phyloP scores from a whole-genome alignment of 148 eudicot genomes.

The Rhododendron ovatum region DNA sequence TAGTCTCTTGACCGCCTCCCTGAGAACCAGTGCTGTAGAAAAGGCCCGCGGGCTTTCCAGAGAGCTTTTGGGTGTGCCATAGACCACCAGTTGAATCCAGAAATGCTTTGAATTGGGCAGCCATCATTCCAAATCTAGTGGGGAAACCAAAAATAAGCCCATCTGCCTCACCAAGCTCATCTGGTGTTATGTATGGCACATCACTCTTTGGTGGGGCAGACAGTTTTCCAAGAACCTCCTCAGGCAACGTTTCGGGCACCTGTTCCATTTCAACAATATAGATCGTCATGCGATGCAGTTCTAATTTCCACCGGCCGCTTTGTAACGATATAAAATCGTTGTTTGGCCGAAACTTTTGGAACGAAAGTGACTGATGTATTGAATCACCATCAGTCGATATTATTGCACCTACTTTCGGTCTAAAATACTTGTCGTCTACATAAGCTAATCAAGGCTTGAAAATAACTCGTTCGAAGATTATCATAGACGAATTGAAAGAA shows the following conservation, averaged over 20 bases:
- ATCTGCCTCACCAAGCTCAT: constrained; percentile 63
- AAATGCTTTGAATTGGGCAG: constrained; percentile 76
- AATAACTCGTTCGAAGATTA: no score
- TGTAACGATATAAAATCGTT: no score
- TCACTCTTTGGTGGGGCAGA: constrained; percentile 60
- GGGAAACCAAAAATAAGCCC: constrained; percentile 70
- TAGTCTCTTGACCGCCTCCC: constrained; percentile 84
- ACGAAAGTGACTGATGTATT: neutral
- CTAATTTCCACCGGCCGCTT: neutral
- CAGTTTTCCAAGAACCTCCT: constrained; percentile 60
- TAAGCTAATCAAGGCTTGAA: no score
- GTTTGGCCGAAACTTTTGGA: no score
- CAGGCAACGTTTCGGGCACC: constrained; percentile 65
- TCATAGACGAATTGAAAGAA: no score
- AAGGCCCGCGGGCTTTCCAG: constrained; percentile 72
- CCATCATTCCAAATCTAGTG: constrained; percentile 74
- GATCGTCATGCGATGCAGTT: no score
- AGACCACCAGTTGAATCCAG: constrained; percentile 67
- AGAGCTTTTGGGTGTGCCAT: constrained; percentile 58
- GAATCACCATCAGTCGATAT: no score
- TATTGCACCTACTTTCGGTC: no score
- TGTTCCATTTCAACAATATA: neutral
- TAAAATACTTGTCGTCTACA: no score
- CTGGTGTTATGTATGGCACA: constrained; percentile 43
- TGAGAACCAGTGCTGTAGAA: constrained; percentile 69